Percentiles rank a stretch among this genome's conserved stretches.
phyloP scores from a whole-genome alignment of 164 flowering plant species.

The Chimonanthus praecox region DNA sequence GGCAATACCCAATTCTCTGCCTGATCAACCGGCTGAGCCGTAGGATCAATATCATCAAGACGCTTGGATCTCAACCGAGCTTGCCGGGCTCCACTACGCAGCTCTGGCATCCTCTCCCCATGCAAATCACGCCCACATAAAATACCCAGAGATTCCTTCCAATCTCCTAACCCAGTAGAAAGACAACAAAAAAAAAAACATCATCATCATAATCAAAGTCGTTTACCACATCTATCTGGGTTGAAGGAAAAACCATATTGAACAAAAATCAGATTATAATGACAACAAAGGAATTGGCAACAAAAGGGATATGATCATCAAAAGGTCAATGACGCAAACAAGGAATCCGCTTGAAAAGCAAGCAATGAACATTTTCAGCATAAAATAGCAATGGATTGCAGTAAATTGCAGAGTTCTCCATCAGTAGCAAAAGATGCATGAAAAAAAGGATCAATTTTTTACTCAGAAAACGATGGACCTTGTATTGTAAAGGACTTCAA shows the following conservation, averaged over 20 bases:
- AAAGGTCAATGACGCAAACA: neutral
- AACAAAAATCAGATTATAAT: conserved; percentile 1
- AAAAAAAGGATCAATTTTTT: neutral
- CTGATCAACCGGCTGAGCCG: conserved; percentile 51
- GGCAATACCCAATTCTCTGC: conserved; percentile 52
- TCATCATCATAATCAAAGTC: too few species aligned
- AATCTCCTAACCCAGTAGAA: conserved; percentile 12
- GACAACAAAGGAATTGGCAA: neutral
- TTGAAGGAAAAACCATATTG: too few species aligned
- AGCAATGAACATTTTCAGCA: neutral
- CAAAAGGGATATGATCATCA: neutral
- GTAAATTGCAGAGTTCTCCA: neutral
- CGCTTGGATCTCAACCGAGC: conserved; percentile 63
- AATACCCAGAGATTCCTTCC: conserved; percentile 23
- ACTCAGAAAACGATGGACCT: neutral
- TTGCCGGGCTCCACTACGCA: conserved; percentile 84
- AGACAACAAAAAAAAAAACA: neutral
- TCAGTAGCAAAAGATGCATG: neutral
- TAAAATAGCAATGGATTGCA: neutral
- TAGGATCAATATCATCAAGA: conserved; percentile 69
- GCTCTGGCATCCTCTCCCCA: conserved; percentile 94
- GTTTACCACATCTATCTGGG: too few species aligned
- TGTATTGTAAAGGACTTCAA: neutral
- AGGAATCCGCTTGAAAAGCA: neutral
- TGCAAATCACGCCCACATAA: conserved; percentile 53